phyloP scores from a whole-genome alignment of 1,139 yeast genomes.

The Zygoascus sp. region DNA sequence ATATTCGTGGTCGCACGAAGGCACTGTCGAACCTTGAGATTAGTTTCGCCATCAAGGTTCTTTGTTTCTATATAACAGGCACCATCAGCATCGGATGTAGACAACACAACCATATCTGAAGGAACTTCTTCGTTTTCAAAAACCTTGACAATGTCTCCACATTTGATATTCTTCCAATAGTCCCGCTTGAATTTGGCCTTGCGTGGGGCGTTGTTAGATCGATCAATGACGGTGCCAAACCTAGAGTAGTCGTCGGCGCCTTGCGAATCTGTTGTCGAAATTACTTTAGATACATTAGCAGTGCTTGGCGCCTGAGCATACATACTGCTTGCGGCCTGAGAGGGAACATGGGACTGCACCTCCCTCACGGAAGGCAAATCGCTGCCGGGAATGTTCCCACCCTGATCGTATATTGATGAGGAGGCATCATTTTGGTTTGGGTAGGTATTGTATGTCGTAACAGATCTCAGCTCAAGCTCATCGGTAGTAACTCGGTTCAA shows the following conservation, averaged over 20 bases:
- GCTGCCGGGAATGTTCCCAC: slow-evolving; percentile 14
- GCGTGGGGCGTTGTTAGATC: slow-evolving; percentile 28
- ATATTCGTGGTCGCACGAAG: slow-evolving; percentile 62
- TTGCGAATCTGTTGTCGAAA: background rate
- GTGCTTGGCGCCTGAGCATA: background rate
- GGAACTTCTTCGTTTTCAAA: slow-evolving; percentile 89
- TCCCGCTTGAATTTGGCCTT: slow-evolving; percentile 54
- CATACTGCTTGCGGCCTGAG: background rate
- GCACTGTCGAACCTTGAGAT: slow-evolving; percentile 73
- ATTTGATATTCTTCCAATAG: slow-evolving; percentile 82
- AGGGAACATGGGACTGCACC: slow-evolving; percentile 1
- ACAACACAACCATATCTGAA: slow-evolving; percentile 76
- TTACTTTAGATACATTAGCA: background rate
- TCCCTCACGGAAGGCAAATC: slow-evolving; percentile 13
- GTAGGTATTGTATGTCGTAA: slow-evolving; percentile 17
- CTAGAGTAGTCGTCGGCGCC: slow-evolving; percentile 3
- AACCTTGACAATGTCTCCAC: slow-evolving; percentile 84
- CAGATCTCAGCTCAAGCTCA: slow-evolving; percentile 20
- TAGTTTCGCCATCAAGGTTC: slow-evolving; percentile 94
- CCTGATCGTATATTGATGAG: slow-evolving; percentile 16
- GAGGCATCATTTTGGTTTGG: slow-evolving; percentile 11
- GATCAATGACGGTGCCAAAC: slow-evolving; percentile 36
- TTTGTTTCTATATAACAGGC: slow-evolving; percentile 91
- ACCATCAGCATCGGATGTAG: slow-evolving; percentile 85
- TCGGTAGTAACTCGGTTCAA: slow-evolving; percentile 1